Evolutionary conservation across 176 grass and related monocot genomes (phyloP), one percentile per base, ranked within the genome.

Genomic region (Luzula sylvatica): DNA sequence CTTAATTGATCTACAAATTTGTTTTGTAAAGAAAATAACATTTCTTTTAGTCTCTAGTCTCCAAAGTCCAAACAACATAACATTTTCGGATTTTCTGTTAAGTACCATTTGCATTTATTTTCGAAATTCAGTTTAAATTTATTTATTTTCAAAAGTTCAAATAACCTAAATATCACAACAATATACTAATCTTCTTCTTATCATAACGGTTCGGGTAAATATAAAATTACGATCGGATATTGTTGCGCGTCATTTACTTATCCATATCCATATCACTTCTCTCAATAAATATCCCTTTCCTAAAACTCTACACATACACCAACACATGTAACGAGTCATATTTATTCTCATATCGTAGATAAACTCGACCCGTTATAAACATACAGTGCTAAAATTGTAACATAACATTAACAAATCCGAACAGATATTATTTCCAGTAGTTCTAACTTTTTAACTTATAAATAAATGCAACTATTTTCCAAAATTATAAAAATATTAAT

Each of bases 181-280:
- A 35, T 7, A 35, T 35, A n/a, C 30, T 35, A 35, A 32, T 8
- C 29, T 8, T 32, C 5, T 32, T 4, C 29, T 4, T 32, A 32
- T 32, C 8, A 8, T 32, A 32, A 32, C 29, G 29, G 29, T 3
- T 46, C 42, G 42, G 42, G 14, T 46, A n/a, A 13, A 46, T 46
- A 46, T n/a, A n/a, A n/a, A 14, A 12, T 17, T n/a, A 12, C 12
- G 43, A 46, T 46, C 43, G 8, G 41, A 62, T n/a, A 46, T 19
- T 9, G 23, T 14, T 6, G 1, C 46, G 11, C 43, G 42, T 14
- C 26, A 64, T 32, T 64, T 64, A 20, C 24, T 35, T 26, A 17
- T 11, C 39, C 42, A 47, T 64, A 64, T 64, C 60, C 60, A 64
- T 41, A 50, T 50, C 15, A 3, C 25, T 35, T 35, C 11, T 29